Base-by-base conservation (phyloP, 208 protist genomes). In the Tritrichomonas musculus region DNA sequence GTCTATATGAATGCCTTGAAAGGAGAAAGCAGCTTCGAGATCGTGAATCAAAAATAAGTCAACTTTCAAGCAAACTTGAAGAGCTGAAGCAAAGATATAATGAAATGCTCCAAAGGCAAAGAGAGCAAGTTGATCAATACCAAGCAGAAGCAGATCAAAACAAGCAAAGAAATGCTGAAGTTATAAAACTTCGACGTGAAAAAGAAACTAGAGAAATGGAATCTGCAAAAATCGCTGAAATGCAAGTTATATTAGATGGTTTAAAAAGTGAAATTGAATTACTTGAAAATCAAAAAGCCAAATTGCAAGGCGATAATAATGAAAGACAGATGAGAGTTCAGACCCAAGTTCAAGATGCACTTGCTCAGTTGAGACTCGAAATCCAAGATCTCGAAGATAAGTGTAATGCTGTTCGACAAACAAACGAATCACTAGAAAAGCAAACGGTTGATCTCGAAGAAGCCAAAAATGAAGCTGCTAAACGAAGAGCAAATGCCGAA, bases 171-270 rank as follows among this genome's bases (percentile, higher is more conserved):
- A 49, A 84, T 53, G 3, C 49, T n/a, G 73, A 84, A 84, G 36
- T 53, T 25, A 8, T 25, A n/a, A n/a, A 84, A 25, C 44, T 84
- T 27, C 41, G 53, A 53, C 1, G 27, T 20, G 25, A 84, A 53
- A 84, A 84, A 84, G 73, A 84, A 84, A 84, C 44, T 9, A 84
- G 53, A 84, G 73, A 49, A 53, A 22, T 8, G 5, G 73, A 84
- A 53, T 9, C 36, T 27, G 25, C 20, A n/a, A 84, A 84, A 53
- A 84, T 53, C 13, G 44, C 36, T 11, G 73, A 84, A n/a, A 8
- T 84, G 9, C 14, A 84, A 53, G n/a, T 53, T 14, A 33, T 53
- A n/a, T 3, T 44, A n/a, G 20, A 33, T 13, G 36, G 44, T 13
- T 25, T 84, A 4, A 9, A 53, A 53, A 49, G 25, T n/a, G 73